Evolutionary conservation across 768 basidiomycete genomes (phyloP), one percentile per base, ranked within the genome.

Genomic region (Udeniomyces megalosporus): DNA sequence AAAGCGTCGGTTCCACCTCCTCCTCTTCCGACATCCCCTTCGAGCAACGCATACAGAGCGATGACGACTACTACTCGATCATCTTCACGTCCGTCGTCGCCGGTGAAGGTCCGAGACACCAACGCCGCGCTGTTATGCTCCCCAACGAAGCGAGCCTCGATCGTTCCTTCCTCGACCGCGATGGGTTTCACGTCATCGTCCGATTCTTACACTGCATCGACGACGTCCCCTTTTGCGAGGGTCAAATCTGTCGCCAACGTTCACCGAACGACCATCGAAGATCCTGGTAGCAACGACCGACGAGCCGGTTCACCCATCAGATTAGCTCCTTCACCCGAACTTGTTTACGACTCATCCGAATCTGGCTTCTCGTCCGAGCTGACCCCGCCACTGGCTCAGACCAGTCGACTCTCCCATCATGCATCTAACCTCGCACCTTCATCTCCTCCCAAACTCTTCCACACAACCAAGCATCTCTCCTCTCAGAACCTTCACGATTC

Each of bases 311-410:
- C n/a, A n/a, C n/a, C n/a, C n/a, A n/a, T n/a, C n/a, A n/a, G n/a
- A n/a, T n/a, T n/a, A n/a, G 7, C 49, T 44, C 20, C 22, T 5
- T n/a, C 35, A n/a, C 24, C 38, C 24, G 6, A 57, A 44, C 15
- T 57, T 38, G 1, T 38, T 26, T 42, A 24, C 38, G 55, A 55
- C 55, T 59, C 63, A 32, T 53, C 51, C 48, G 58, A 55, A 17
- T 61, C 60, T 7, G 63, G 63, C 22, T 60, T 56, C 8, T 38
- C 52, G 4, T 65, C 63, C 28, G 63, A 65, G 29, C 46, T 42
- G 7, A 65, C 63, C 0, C 63, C 63, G 1, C 63, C 63, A 1
- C 32, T 65, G 15, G 51, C 17, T 3, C 48, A 51, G 38, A 46
- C 58, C 24, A 32, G 44, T 42, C 29, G 32, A 24, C 34, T 47